Evolutionary conservation across 371 early-diverging fungal genomes (phyloP).

Genomic region (Syncephalis plumigaleata): DNA sequence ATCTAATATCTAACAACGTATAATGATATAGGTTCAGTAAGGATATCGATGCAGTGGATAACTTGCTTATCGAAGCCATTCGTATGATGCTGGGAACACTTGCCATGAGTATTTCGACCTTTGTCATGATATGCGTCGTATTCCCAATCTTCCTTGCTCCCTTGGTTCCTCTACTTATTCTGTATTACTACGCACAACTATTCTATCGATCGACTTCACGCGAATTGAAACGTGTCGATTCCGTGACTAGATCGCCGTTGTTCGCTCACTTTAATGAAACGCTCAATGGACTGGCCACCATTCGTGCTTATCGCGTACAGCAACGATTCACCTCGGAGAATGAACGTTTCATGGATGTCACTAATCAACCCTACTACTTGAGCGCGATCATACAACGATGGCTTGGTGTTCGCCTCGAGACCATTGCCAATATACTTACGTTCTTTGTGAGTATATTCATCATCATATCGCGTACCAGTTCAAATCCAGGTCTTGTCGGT

Average conservation of each 20-base stretch:
- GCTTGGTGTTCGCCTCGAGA: conserved; percentile 40
- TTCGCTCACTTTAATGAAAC: conserved; percentile 70
- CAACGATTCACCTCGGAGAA: conserved; percentile 19
- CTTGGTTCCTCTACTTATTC: conserved; percentile 6
- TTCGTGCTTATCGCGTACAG: conserved; percentile 54
- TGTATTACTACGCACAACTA: conserved; percentile 18
- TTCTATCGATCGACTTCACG: conserved; percentile 18
- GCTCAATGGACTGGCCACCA: conserved; percentile 47
- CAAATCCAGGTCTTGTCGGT: conserved; percentile 9
- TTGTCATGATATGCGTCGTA: conserved; percentile 42
- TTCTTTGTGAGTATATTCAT: conserved; percentile 18
- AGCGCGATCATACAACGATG: conserved; percentile 50
- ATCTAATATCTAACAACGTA: background rate
- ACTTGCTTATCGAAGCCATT: conserved; percentile 42
- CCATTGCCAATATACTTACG: conserved; percentile 11
- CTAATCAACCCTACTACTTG: conserved; percentile 43
- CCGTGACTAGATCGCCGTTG: conserved; percentile 59
- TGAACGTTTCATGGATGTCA: conserved; percentile 22
- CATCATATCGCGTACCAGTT: conserved; percentile 7
- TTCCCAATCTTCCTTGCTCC: conserved; percentile 36
- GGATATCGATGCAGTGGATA: conserved; percentile 70
- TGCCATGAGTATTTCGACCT: conserved; percentile 37
- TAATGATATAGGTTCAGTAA: conserved; percentile 44
- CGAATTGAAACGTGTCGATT: conserved; percentile 65
- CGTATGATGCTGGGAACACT: conserved; percentile 45